Base-by-base conservation (phyloP, 306 rosid genomes). In the Prosopis cineraria region DNA sequence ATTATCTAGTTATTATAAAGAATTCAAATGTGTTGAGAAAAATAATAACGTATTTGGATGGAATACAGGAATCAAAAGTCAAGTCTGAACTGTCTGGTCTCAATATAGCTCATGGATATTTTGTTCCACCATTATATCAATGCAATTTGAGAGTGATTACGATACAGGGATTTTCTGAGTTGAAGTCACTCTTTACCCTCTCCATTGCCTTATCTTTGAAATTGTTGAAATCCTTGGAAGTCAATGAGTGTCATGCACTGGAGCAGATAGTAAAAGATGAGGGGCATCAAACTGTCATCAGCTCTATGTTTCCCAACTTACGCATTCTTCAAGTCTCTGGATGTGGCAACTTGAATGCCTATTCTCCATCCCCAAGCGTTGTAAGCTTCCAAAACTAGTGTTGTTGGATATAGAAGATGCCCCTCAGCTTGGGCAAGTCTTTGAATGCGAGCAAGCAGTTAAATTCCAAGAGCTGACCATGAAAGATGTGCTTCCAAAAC, bases 101-200 rank as follows among this genome's bases (percentile, higher is more conserved):
- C n/a, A n/a, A n/a, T n/a, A n/a, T n/a, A n/a, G n/a, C n/a, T n/a
- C n/a, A n/a, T n/a, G n/a, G n/a, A n/a, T n/a, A n/a, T n/a, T n/a
- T n/a, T n/a, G n/a, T n/a, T n/a, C n/a, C n/a, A n/a, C n/a, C n/a
- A n/a, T n/a, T n/a, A n/a, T n/a, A n/a, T n/a, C n/a, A n/a, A n/a
- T n/a, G n/a, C n/a, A n/a, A n/a, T n/a, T n/a, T n/a, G n/a, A n/a
- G n/a, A n/a, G n/a, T n/a, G n/a, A n/a, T n/a, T n/a, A n/a, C n/a
- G n/a, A 16, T 12, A 70, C 6, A 31, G 1, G 25, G n/a, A 50
- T 40, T 53, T 41, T n/a, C 47, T 0, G 67, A 20, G 52, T 10
- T 73, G n/a, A 37, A 2, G 10, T 65, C 62, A 19, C 30, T 80
- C 69, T 80, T 80, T n/a, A 20, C 74, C 22, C 10, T 55, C 6